phyloP scores from a whole-genome alignment of 2,329 filamentous ascomycete species.

The Colletotrichum camelliae region DNA sequence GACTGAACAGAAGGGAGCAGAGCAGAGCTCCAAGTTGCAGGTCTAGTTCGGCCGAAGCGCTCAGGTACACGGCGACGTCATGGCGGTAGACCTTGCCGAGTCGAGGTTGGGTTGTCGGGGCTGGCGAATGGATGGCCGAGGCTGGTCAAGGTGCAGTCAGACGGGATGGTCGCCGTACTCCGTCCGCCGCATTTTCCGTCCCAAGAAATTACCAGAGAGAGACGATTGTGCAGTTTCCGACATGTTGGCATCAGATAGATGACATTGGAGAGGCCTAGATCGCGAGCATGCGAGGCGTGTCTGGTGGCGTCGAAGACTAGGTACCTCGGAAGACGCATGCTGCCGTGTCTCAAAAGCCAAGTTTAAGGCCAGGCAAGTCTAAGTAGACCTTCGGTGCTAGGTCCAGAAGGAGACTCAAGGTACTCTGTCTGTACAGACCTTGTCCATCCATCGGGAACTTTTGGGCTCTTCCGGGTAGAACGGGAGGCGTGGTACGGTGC shows the following conservation, averaged over 20 bases:
- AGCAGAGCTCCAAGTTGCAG: background rate
- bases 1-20: background rate
- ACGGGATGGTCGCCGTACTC: background rate
- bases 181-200: background rate
- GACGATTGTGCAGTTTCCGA: background rate
- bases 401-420: background rate
- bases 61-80: conserved; percentile 8
- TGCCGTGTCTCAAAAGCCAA: conserved; percentile 1
- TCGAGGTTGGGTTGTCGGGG: background rate
- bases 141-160: background rate
- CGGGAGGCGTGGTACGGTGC: background rate
- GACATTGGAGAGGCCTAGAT: background rate
- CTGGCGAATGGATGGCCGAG: background rate
- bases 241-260: background rate
- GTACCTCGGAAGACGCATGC: background rate
- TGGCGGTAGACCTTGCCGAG: background rate
- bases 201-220: background rate
- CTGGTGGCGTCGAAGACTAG: background rate
- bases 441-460: background rate
- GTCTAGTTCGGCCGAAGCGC: conserved; percentile 8
- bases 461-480: background rate
- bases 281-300: background rate
- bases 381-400: background rate
- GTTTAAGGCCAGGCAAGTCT: background rate
- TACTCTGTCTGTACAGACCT: background rate